phyloP scores from a whole-genome alignment of 345 rosid species.

The Eucalyptus viminalis region DNA sequence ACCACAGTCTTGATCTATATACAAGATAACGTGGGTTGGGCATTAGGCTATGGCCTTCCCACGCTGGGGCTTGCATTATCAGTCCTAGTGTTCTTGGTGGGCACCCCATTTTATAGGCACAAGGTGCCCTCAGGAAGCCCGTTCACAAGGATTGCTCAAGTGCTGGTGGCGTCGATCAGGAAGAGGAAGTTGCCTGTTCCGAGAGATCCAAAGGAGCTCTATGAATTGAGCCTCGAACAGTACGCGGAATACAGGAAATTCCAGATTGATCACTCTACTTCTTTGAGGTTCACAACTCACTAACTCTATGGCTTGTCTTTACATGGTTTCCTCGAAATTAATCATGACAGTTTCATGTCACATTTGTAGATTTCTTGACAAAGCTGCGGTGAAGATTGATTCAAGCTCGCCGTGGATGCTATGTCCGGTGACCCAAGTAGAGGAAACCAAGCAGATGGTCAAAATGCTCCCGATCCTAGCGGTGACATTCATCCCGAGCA shows the following conservation, averaged over 20 bases:
- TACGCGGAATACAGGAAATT: slow-evolving; percentile 7
- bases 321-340: background rate
- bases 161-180: slow-evolving; percentile 31
- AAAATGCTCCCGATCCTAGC: slow-evolving; percentile 44
- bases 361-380: slow-evolving; percentile 41
- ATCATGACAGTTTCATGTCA: background rate
- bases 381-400: slow-evolving; percentile 34
- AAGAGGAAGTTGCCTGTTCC: slow-evolving; percentile 28
- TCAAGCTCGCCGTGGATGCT: slow-evolving; percentile 31
- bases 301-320: background rate
- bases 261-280: slow-evolving; percentile 30
- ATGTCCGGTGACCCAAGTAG: slow-evolving; percentile 54
- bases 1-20: slow-evolving; percentile 39
- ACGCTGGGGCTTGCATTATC: slow-evolving; percentile 26
- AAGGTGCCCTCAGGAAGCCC: slow-evolving; percentile 39
- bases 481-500: slow-evolving; percentile 40
- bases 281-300: slow-evolving; percentile 24
- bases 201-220: slow-evolving; percentile 28
- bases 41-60: slow-evolving; percentile 40
- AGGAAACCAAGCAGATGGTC: slow-evolving; percentile 60
- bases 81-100: slow-evolving; percentile 26
- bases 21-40: slow-evolving; percentile 38
- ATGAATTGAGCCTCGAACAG: slow-evolving; percentile 24
- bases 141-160: slow-evolving; percentile 27
- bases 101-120: slow-evolving; percentile 40